phyloP scores from a whole-genome alignment of 192 early-diverging fungal genomes.

The Spizellomyces punctatus region DNA sequence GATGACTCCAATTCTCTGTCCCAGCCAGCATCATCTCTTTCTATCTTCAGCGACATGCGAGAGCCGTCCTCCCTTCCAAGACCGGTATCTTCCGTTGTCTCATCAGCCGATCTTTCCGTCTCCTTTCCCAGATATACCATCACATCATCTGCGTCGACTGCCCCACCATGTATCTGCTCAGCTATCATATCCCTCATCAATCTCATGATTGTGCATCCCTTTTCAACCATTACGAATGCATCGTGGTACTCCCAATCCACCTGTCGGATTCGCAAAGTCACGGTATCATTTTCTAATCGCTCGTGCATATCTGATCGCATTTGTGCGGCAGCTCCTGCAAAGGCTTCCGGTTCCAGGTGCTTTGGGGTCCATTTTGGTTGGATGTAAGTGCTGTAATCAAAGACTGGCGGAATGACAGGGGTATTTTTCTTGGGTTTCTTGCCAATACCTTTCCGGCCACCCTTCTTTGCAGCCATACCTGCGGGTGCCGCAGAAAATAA shows the following conservation, averaged over 20 bases:
- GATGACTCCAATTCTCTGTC: too few relatives aligned
- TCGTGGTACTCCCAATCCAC: constrained; percentile 28
- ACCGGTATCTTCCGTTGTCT: too few relatives aligned
- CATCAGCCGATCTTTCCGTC: not conserved
- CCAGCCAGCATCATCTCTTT: too few relatives aligned
- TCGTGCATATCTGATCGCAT: not conserved
- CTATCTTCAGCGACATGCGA: too few relatives aligned
- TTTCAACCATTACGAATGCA: constrained; percentile 21
- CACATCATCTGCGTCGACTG: constrained; percentile 17
- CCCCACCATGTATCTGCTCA: constrained; percentile 14
- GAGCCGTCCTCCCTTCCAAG: too few relatives aligned
- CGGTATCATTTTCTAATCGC: not conserved
- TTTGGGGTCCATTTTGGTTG: constrained; percentile 19
- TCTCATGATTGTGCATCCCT: constrained; percentile 16
- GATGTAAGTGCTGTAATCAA: constrained; percentile 25
- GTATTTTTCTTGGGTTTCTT: constrained; percentile 6
- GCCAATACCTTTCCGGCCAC: not conserved
- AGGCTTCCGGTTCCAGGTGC: not conserved
- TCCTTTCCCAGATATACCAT: constrained; percentile 11
- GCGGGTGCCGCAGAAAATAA: too few relatives aligned
- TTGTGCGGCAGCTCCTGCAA: not conserved
- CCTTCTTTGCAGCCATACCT: not conserved
- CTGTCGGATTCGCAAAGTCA: constrained; percentile 23
- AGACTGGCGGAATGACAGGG: constrained; percentile 8
- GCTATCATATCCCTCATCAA: constrained; percentile 21